These are phyloP conservation scores for Globomyces sp. DNA, from an alignment of 371 early-diverging fungal genomes.

Conservation along the genomic window DNA sequence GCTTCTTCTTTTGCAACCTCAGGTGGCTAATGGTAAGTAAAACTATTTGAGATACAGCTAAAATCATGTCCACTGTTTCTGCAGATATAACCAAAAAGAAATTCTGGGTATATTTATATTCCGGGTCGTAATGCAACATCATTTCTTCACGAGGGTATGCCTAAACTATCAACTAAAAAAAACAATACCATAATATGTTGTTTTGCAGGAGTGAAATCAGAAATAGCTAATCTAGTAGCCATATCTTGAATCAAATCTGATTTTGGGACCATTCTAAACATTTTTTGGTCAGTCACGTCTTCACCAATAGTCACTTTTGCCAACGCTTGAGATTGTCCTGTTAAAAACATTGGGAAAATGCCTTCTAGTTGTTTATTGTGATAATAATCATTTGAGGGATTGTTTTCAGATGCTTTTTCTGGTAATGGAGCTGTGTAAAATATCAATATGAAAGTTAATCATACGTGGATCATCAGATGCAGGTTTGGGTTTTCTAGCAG, in stretches of 20 bases:
- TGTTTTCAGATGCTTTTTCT: neutral
- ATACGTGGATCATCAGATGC: neutral
- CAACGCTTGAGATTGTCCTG: slow-evolving; percentile 49
- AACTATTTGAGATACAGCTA: slow-evolving; percentile 28
- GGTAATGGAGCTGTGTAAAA: neutral
- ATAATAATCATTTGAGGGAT: neutral
- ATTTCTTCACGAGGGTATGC: slow-evolving; percentile 49
- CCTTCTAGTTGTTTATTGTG: slow-evolving; percentile 30
- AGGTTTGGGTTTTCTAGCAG: neutral
- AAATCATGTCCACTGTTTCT: slow-evolving; percentile 40
- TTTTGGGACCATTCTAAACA: slow-evolving; percentile 51
- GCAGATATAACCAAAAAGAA: slow-evolving; percentile 42
- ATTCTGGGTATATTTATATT: slow-evolving; percentile 55
- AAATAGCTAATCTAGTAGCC: slow-evolving; percentile 45
- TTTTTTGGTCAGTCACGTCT: slow-evolving; percentile 46
- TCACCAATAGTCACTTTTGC: slow-evolving; percentile 49
- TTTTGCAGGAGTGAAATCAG: slow-evolving; percentile 54
- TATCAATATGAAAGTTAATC: slow-evolving; percentile 1
- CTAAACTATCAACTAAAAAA: slow-evolving; percentile 21
- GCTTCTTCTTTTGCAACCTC: slow-evolving; percentile 19
- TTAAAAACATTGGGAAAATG: slow-evolving; percentile 51
- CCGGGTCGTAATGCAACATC: slow-evolving; percentile 47
- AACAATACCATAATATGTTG: slow-evolving; percentile 37
- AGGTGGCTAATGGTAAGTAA: slow-evolving; percentile 21
- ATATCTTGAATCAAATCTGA: slow-evolving; percentile 52